A percentile compares a stretch with the other conserved stretches of the same genome.
phyloP scores from a whole-genome alignment of 2,329 filamentous ascomycete species.

The Talaromyces sp. region DNA sequence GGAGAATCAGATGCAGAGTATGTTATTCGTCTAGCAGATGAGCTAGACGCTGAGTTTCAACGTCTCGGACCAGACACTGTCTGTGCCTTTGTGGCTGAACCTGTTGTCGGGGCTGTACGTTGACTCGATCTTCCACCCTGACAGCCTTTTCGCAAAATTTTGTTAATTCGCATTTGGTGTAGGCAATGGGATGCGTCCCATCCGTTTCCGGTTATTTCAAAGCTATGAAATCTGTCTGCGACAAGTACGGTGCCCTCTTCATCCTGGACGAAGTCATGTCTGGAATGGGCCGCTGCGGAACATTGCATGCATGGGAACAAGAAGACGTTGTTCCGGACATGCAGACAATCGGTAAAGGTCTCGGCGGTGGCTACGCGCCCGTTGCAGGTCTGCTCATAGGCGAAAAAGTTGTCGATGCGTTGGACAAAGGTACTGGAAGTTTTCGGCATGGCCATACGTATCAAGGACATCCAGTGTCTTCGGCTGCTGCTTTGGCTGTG shows the following conservation, averaged over 20 bases:
- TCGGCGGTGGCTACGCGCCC: constrained; percentile 53
- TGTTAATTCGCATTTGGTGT: not conserved
- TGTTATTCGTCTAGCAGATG: constrained; percentile 54
- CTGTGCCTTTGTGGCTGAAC: constrained; percentile 68
- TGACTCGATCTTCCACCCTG: not conserved
- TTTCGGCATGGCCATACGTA: constrained; percentile 58
- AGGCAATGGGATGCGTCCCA: constrained; percentile 65
- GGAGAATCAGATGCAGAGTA: constrained; percentile 56
- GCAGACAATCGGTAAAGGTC: constrained; percentile 55
- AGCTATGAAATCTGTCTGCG: constrained; percentile 63
- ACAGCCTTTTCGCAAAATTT: not conserved
- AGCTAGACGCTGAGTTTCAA: constrained; percentile 64
- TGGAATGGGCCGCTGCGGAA: constrained; percentile 55
- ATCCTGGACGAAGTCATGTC: constrained; percentile 75
- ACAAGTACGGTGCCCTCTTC: constrained; percentile 66
- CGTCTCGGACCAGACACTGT: constrained; percentile 60
- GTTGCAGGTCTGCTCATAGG: constrained; percentile 52
- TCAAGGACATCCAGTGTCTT: constrained; percentile 56
- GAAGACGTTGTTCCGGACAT: constrained; percentile 56
- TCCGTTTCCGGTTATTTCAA: constrained; percentile 63
- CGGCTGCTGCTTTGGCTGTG: constrained; percentile 56
- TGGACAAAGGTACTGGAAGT: constrained; percentile 43
- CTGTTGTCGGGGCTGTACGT: constrained; percentile 64
- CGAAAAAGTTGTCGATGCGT: constrained; percentile 43
- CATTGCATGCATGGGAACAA: constrained; percentile 55